These are phyloP conservation scores for Hanseniaspora gamundiae DNA, from an alignment of 1,139 yeast genomes.

Conservation along the genomic window DNA sequence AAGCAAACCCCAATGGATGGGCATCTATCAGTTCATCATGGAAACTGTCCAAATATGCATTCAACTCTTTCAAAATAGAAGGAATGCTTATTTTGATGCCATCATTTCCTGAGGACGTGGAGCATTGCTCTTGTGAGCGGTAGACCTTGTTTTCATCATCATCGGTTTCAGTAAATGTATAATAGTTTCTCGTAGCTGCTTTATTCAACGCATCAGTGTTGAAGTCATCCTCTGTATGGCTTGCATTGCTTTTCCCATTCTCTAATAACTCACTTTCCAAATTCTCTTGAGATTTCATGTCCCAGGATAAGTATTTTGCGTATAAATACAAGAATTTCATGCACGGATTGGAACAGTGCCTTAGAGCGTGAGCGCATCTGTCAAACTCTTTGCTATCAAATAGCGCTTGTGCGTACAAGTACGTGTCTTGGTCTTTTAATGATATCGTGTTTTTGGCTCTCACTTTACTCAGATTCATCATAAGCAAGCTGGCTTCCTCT, in stretches of 20 bases:
- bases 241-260: slow-evolving; percentile 27
- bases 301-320: slow-evolving; percentile 59
- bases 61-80: slow-evolving; percentile 32
- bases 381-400: slow-evolving; percentile 82
- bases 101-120: neutral
- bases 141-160: slow-evolving; percentile 1
- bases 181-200: slow-evolving; percentile 17
- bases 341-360: slow-evolving; percentile 39
- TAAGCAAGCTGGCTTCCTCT: slow-evolving; percentile 2
- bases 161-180: slow-evolving; percentile 3
- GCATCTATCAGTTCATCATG: slow-evolving; percentile 27
- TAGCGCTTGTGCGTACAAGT: slow-evolving; percentile 56
- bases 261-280: slow-evolving; percentile 51
- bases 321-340: slow-evolving; percentile 58
- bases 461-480: neutral
- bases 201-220: neutral
- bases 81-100: slow-evolving; percentile 14
- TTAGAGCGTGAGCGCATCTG: slow-evolving; percentile 53
- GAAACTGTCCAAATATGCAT: slow-evolving; percentile 25
- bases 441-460: slow-evolving; percentile 2
- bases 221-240: slow-evolving; percentile 10
- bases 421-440: slow-evolving; percentile 31
- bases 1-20: slow-evolving; percentile 22
- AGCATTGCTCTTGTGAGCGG: neutral
- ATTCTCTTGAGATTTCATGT: slow-evolving; percentile 61